Conservation (phyloP, 2,329 filamentous ascomycete species). For the Pseudopyrenochaeta lycopersici region DNA sequence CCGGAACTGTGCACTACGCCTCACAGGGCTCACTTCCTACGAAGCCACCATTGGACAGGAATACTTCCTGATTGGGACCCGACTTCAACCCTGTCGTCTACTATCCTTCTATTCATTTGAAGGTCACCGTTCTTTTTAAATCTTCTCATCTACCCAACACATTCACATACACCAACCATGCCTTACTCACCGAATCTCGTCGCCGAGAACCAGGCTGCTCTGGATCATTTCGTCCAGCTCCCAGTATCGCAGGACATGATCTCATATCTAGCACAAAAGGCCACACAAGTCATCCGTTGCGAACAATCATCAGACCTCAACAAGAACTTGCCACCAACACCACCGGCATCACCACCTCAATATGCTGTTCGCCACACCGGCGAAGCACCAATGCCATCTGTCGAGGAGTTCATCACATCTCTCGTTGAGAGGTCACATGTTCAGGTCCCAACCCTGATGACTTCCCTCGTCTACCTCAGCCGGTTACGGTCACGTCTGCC, state of each 20-base stretch:
- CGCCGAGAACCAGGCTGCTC: slow-evolving; percentile 72
- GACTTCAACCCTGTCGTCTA: slow-evolving; percentile 5
- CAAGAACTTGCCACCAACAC: slow-evolving; percentile 65
- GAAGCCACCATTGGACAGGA: slow-evolving; percentile 15
- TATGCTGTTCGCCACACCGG: slow-evolving; percentile 57
- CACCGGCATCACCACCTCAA: slow-evolving; percentile 67
- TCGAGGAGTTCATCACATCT: slow-evolving; percentile 91
- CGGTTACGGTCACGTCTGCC: slow-evolving; percentile 86
- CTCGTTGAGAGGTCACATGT: slow-evolving; percentile 94
- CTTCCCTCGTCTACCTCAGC: slow-evolving; percentile 90
- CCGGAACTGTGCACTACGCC: slow-evolving; percentile 36
- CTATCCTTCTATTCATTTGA: slow-evolving; percentile 8
- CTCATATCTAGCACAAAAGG: slow-evolving; percentile 76
- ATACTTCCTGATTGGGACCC: slow-evolving; percentile 21
- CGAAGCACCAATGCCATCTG: slow-evolving; percentile 70
- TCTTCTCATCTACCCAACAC: slow-evolving; percentile 15
- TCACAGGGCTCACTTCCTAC: slow-evolving; percentile 40
- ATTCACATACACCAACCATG: slow-evolving; percentile 48
- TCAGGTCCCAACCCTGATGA: slow-evolving; percentile 97
- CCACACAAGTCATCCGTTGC: slow-evolving; percentile 81
- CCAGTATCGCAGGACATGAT: slow-evolving; percentile 82
- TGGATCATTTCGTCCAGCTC: slow-evolving; percentile 82
- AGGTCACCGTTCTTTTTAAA: slow-evolving; percentile 25
- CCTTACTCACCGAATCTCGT: slow-evolving; percentile 54
- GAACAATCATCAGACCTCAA: slow-evolving; percentile 60